Evolutionary conservation across 352 stramenopile species (phyloP), one percentile per base, ranked within the genome.

Genomic region (Phytophthora citricola): DNA sequence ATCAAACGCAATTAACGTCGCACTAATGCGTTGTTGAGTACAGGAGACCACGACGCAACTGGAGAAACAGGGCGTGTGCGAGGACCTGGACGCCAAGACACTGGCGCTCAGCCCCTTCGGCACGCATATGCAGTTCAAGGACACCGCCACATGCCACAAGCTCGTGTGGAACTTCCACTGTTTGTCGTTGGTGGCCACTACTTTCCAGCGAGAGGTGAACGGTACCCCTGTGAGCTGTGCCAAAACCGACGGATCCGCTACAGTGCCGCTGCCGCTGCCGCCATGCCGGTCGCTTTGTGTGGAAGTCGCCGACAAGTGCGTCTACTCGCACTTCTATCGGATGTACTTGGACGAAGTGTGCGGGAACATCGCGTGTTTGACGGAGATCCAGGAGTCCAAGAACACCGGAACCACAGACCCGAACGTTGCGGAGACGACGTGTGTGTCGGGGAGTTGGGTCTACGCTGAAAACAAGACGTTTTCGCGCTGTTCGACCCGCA

Each of bases 111-210:
- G 65, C 34, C 50, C 63, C 9, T 93, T 93, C 60, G 85, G 85
- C 4, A 54, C 73, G 14, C 49, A 82, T 45, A 68, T 81, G 41
- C 85, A 93, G 67, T 93, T 90, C 68, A 90, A 91, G 62, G 72
- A 90, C 78, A 88, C 85, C 8, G 6, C 64, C 0, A 59, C 61
- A 2, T 93, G 85, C 51, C 82, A 66, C 8, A 50, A 63, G n/a
- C 73, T 91, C 27, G 85, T 93, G 49, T 90, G 84, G 78, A 91
- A 88, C 40, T 90, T 87, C 62, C 83, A 93, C 60, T 93, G 85
- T 50, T 66, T 93, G 10, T 87, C 85, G 43, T 89, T 82, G 80
- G 81, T 80, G 10, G 67, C 82, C 15, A 76, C 66, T 3, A 85
- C 74, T 20, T 87, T 88, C 50, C 22, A 76, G 32, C 68, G 76